phyloP scores from a whole-genome alignment of 2,329 filamentous ascomycete species.

The Rutstroemia sp. region DNA sequence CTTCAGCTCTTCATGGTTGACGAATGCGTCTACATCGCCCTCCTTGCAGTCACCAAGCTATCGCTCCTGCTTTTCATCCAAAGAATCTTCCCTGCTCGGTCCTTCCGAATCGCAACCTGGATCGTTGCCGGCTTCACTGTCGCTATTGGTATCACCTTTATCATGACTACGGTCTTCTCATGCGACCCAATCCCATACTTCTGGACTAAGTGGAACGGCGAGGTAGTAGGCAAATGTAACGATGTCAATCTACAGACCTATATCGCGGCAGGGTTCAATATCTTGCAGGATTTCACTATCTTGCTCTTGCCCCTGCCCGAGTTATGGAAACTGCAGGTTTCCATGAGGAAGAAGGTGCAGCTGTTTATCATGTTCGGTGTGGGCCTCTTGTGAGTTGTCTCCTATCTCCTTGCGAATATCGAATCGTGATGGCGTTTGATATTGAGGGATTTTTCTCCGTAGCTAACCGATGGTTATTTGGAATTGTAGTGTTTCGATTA shows the following conservation, averaged over 20 bases:
- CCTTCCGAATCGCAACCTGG: background rate
- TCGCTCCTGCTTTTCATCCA: no score
- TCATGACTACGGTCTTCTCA: background rate
- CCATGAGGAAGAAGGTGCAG: conserved; percentile 40
- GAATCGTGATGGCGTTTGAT: background rate
- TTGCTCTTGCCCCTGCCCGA: conserved; percentile 42
- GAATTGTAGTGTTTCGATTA: conserved; percentile 13
- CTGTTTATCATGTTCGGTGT: conserved; percentile 43
- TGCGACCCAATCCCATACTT: background rate
- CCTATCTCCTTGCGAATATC: background rate
- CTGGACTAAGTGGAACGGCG: conserved; percentile 36
- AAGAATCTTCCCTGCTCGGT: no score
- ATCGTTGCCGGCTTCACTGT: background rate
- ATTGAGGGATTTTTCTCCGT: background rate
- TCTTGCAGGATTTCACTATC: conserved; percentile 44
- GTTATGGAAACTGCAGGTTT: conserved; percentile 35
- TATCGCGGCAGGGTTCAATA: conserved; percentile 43
- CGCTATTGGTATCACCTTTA: background rate
- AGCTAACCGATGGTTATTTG: background rate
- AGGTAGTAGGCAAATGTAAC: conserved; percentile 40
- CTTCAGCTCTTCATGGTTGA: no score
- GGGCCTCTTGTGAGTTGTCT: conserved; percentile 32
- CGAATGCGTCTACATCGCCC: no score
- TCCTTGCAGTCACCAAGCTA: no score
- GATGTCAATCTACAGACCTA: conserved; percentile 42